phyloP scores from a whole-genome alignment of 805 yeast species.

The Blastobotrys chiropterorum region DNA sequence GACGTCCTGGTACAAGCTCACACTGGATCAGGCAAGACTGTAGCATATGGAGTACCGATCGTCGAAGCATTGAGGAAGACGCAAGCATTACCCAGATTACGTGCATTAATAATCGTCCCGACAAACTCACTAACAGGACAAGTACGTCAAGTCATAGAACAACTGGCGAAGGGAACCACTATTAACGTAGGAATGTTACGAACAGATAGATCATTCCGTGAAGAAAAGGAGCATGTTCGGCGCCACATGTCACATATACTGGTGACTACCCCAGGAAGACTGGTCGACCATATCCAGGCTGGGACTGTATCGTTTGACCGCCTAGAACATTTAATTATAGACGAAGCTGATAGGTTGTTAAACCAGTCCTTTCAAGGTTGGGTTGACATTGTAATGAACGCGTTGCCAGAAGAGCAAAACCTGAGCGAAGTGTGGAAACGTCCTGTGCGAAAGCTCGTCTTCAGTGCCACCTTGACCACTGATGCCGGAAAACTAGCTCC shows the following conservation, averaged over 20 bases:
- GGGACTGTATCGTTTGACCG: constrained; percentile 30
- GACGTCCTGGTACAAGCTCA: constrained; percentile 87
- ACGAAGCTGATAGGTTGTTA: constrained; percentile 93
- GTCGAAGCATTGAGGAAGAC: constrained; percentile 52
- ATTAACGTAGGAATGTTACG: constrained; percentile 54
- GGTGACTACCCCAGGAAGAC: constrained; percentile 74
- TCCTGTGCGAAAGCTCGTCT: constrained; percentile 61
- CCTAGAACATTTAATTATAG: constrained; percentile 66
- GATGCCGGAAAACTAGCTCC: constrained; percentile 81
- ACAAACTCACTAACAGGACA: constrained; percentile 83
- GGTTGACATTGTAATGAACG: constrained; percentile 46
- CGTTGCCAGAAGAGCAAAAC: constrained; percentile 4
- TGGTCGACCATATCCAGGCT: constrained; percentile 50
- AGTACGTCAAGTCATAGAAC: constrained; percentile 59
- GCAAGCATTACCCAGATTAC: constrained; percentile 61
- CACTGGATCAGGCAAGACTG: constrained; percentile 94
- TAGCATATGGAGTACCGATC: constrained; percentile 82
- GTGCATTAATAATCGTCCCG: constrained; percentile 81
- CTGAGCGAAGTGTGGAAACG: constrained; percentile 21
- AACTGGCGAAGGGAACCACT: constrained; percentile 59
- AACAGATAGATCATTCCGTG: constrained; percentile 50
- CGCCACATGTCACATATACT: constrained; percentile 31
- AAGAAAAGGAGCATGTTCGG: constrained; percentile 51
- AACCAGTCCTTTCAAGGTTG: constrained; percentile 93
- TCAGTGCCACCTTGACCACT: constrained; percentile 90